Conservation (phyloP, 257 asterid genomes). For the Penstemon eatonii region DNA sequence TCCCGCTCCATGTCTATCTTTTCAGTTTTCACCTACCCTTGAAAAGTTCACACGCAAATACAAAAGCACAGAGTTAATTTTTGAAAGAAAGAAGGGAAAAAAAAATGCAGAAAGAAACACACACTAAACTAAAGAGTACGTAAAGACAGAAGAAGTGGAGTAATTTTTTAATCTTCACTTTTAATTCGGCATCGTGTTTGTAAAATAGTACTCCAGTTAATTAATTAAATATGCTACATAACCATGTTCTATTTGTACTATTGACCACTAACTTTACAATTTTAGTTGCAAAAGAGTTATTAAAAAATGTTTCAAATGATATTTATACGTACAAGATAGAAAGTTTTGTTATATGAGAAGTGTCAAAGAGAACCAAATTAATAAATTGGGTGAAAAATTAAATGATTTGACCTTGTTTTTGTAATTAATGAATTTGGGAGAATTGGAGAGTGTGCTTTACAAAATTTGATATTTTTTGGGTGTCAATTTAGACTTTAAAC, state of each 20-base stretch:
- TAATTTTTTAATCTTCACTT: background rate
- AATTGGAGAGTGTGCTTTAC: background rate
- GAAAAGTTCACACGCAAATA: background rate
- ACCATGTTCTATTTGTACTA: background rate
- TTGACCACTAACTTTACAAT: background rate
- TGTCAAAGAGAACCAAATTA: background rate
- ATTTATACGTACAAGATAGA: background rate
- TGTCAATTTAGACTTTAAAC: background rate
- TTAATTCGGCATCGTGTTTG: background rate
- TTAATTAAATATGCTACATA: background rate
- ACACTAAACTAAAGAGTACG: background rate
- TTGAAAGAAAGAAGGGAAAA: background rate
- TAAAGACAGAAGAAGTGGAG: background rate
- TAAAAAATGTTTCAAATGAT: no score
- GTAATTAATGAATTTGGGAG: background rate
- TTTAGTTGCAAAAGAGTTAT: background rate
- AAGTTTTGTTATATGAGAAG: background rate
- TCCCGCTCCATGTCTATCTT: no score
- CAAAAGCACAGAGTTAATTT: background rate
- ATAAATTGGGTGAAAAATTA: background rate
- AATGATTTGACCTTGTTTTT: no score
- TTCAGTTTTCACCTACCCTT: slow-evolving; percentile 10
- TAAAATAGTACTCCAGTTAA: background rate
- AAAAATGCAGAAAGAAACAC: background rate
- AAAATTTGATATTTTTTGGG: background rate